Base-by-base conservation (phyloP, 768 basidiomycete species). In the Tylopilus rubrobrunneus region DNA sequence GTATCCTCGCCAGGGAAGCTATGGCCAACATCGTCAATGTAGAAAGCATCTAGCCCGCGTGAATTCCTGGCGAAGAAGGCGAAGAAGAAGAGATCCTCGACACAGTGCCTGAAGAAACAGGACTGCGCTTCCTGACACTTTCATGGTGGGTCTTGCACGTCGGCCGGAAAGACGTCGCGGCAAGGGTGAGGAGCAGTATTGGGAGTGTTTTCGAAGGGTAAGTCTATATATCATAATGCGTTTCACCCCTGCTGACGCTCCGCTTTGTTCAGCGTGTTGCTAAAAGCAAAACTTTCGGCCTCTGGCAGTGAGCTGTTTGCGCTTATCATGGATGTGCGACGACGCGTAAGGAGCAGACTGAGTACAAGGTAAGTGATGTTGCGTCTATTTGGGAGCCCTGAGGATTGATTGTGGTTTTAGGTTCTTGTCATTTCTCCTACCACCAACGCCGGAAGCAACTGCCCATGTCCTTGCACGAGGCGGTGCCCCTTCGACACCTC, bases 141-240 rank as follows among this genome's bases (percentile, higher is more conserved):
- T 89, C 85, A 37, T 98, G 93, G 92, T 96, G 93, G 92, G 75
- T 96, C 9, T 63, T 96, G 51, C 86, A 97, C 64, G 87, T 92
- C 4, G 93, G 95, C 0, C 96, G 94, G 93, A 89, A 86, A 60
- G 86, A 87, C 53, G 78, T 98, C 0, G 84, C 81, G 0, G 83
- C 84, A 57, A 74, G 89, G 37, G 88, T 94, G 1, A 73, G 85
- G 59, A 71, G 78, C 33, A 87, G 81, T 0, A 91, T 94, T 0
- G 86, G 90, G 62, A 86, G 86, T 53, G 90, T 89, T 0, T 90
- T 97, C 53, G 86, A 90, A 49, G 82, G 83, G 94, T 95, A 56
- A 59, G 89, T 25, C 25, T 73, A 11, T 21, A 14, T 14, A 50
- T 52, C 17, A 15, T 53, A 8, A 7, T 5, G 17, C 19, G 8